A percentile compares a stretch with the other conserved stretches of the same genome.
phyloP scores from a whole-genome alignment of 2,329 filamentous ascomycete genomes.

The Colletotrichum chlorophyti region DNA sequence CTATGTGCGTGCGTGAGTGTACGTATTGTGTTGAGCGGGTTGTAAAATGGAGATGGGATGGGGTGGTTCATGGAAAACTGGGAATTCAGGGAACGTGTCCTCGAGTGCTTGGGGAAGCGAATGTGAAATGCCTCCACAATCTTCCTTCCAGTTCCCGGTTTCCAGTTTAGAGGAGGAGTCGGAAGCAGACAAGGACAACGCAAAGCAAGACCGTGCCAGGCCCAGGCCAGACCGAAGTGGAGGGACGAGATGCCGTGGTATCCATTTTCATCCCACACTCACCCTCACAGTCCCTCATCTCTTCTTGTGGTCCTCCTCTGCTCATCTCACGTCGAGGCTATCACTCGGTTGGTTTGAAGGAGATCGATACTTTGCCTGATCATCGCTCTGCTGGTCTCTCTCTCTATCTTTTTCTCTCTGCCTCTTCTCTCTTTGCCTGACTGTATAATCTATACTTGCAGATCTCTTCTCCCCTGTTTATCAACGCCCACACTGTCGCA shows the following conservation, averaged over 20 bases:
- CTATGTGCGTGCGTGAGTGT: slow-evolving; percentile 9
- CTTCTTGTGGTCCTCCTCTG: too few species aligned
- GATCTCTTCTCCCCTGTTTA: too few species aligned
- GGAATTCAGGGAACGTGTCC: slow-evolving; percentile 25
- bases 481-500: too few species aligned
- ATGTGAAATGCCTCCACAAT: slow-evolving; percentile 7
- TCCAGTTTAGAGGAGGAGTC: not conserved
- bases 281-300: not conserved
- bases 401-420: too few species aligned
- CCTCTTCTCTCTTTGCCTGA: too few species aligned
- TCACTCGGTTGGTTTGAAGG: too few species aligned
- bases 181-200: too few species aligned
- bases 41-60: not conserved
- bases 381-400: too few species aligned
- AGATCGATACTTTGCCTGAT: too few species aligned
- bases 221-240: slow-evolving; percentile 5
- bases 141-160: slow-evolving; percentile 10
- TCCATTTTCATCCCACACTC: not conserved
- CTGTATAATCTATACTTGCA: too few species aligned
- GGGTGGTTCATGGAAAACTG: not conserved
- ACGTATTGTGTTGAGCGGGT: not conserved
- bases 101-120: slow-evolving; percentile 24
- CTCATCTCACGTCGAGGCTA: not conserved
- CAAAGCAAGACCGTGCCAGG: too few species aligned
- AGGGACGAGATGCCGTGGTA: not conserved